Conservation (phyloP, 2,329 filamentous ascomycete species). For the Phialophora tarda region DNA sequence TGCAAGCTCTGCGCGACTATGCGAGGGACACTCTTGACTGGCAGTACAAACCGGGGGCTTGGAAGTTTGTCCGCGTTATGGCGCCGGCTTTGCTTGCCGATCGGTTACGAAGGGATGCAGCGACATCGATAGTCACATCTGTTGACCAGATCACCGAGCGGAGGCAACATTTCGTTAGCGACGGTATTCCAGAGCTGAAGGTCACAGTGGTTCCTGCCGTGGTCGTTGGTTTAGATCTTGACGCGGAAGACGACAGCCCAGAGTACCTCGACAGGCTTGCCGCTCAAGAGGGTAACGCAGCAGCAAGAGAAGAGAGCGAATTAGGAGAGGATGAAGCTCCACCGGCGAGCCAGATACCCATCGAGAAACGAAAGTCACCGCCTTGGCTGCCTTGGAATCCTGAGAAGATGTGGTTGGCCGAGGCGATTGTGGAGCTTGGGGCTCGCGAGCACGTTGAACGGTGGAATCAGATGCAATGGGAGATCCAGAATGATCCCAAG, state of each 20-base stretch:
- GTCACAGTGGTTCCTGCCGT: conserved; percentile 76
- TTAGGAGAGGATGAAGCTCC: neutral
- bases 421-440: conserved; percentile 67
- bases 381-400: conserved; percentile 69
- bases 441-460: conserved; percentile 68
- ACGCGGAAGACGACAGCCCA: conserved; percentile 70
- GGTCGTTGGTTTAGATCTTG: conserved; percentile 78
- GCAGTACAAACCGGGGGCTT: conserved; percentile 76
- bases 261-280: conserved; percentile 47
- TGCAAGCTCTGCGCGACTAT: conserved; percentile 72
- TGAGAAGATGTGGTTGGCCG: conserved; percentile 72
- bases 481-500: conserved; percentile 34
- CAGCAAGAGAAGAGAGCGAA: conserved; percentile 43
- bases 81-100: conserved; percentile 76
- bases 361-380: conserved; percentile 52
- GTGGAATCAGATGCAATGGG: conserved; percentile 60
- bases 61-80: conserved; percentile 81
- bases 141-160: conserved; percentile 61
- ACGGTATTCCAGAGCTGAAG: conserved; percentile 76
- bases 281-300: conserved; percentile 40
- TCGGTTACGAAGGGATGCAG: conserved; percentile 51
- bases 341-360: conserved; percentile 46
- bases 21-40: conserved; percentile 83
- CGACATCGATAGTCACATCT: conserved; percentile 41
- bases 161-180: conserved; percentile 74